Conservation (phyloP, 495 filamentous ascomycete genomes). For the Chaetomidium leptoderma region DNA sequence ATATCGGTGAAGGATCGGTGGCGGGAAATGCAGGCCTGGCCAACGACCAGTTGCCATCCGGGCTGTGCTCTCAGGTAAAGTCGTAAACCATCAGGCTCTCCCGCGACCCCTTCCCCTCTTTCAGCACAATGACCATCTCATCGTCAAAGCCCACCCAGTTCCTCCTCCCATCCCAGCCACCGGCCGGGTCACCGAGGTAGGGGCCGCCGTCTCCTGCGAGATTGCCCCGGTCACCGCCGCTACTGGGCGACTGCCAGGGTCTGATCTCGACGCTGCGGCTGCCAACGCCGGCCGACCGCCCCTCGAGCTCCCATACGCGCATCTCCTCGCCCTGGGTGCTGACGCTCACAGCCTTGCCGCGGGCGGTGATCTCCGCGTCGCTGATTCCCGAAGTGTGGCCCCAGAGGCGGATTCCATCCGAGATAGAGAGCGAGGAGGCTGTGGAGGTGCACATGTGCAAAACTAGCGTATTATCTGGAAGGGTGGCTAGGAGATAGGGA, state of each 20-base stretch:
- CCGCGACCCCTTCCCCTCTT: slow-evolving; percentile 60
- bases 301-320: slow-evolving; percentile 91
- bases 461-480: slow-evolving; percentile 88
- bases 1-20: too few relatives aligned
- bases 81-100: slow-evolving; percentile 86
- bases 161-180: slow-evolving; percentile 33
- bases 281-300: slow-evolving; percentile 44
- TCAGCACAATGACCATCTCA: slow-evolving; percentile 81
- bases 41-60: too few relatives aligned
- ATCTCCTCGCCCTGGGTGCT: slow-evolving; percentile 79
- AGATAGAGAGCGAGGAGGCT: slow-evolving; percentile 60
- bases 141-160: slow-evolving; percentile 90
- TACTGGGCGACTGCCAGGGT: slow-evolving; percentile 36
- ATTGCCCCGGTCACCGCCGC: slow-evolving; percentile 10
- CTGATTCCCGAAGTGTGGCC: slow-evolving; percentile 92
- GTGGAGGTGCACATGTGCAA: slow-evolving; percentile 80
- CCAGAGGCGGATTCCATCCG: slow-evolving; percentile 74
- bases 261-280: slow-evolving; percentile 42
- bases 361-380: slow-evolving; percentile 75
- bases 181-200: slow-evolving; percentile 7
- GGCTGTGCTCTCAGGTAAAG: slow-evolving; percentile 58
- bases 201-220: not conserved
- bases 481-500: slow-evolving; percentile 83
- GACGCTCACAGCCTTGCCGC: slow-evolving; percentile 88
- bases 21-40: too few relatives aligned